Percentiles rank a stretch among this genome's conserved stretches.
phyloP scores from a whole-genome alignment of 2,329 filamentous ascomycete species.

The Epichloe brachyelytri region DNA sequence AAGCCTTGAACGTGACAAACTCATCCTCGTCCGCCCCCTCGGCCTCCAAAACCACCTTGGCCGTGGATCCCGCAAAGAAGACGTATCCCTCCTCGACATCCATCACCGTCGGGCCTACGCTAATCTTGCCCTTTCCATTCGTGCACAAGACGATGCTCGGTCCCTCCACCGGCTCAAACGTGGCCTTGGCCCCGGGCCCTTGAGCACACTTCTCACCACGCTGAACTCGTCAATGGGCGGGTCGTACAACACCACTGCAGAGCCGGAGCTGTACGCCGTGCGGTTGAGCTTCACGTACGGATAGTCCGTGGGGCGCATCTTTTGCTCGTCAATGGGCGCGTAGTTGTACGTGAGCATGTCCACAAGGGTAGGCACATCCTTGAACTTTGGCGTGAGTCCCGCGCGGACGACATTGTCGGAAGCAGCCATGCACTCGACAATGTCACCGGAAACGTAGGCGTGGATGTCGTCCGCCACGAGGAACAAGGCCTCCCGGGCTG shows the following conservation, averaged over 20 bases:
- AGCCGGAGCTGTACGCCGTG: constrained; percentile 66
- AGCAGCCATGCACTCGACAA: constrained; percentile 97
- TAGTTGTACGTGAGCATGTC: constrained; percentile 92
- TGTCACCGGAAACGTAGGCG: constrained; percentile 84
- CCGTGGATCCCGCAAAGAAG: constrained; percentile 78
- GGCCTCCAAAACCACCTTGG: constrained; percentile 68
- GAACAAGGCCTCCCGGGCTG: constrained; percentile 90
- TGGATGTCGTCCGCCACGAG: constrained; percentile 95
- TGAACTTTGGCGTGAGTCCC: constrained; percentile 96
- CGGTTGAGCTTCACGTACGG: constrained; percentile 74
- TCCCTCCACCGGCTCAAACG: constrained; percentile 74
- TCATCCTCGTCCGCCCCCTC: constrained; percentile 47
- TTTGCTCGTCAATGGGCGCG: constrained; percentile 87
- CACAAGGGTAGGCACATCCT: constrained; percentile 81
- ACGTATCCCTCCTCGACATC: constrained; percentile 62
- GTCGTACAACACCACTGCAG: constrained; percentile 67
- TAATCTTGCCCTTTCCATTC: constrained; percentile 66
- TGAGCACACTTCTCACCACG: constrained; percentile 70
- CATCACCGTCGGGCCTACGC: constrained; percentile 69
- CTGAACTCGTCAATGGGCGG: constrained; percentile 95
- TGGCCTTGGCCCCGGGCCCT: constrained; percentile 62
- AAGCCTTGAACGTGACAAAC: constrained; percentile 85
- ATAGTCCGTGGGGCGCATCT: constrained; percentile 74
- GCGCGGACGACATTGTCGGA: constrained; percentile 98
- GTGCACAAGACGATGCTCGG: constrained; percentile 93